Evolutionary conservation across 2,329 filamentous ascomycete species (phyloP), one percentile per base, ranked within the genome.

Genomic region (Fusarium miscanthi): DNA sequence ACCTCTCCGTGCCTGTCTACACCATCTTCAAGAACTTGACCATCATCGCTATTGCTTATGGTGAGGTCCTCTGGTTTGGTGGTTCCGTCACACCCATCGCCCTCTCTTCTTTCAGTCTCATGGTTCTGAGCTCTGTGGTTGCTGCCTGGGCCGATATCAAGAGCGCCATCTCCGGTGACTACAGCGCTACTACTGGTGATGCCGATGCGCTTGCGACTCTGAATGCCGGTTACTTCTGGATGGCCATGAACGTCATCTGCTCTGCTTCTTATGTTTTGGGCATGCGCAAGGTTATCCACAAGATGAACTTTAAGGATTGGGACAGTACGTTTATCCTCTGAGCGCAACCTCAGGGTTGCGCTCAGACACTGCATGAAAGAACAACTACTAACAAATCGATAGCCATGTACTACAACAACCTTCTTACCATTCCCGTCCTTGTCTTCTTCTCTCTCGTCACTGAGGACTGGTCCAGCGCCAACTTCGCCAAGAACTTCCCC

Each of bases 371-470:
- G 16, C 38, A 12, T 4, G 19, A 41, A 30, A 68, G 9, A 49
- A 21, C 40, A 25, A 25, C 62, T 51, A 33, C 81, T 85, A 78
- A 84, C 79, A 21, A 17, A 35, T 56, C 45, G 16, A 37, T 72
- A 98, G 95, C 95, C 80, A 99, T 98, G 96, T 98, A 96, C 86
- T 99, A 99, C 88, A 99, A 99, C 90, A 98, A 99, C 84, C 89
- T 98, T 46, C 90, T 99, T 76, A 97, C 95, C 63, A 97, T 99
- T 73, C 96, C 96, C 33, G 92, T 98, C 77, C 91, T 99, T 54
- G 83, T 98, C 65, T 81, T 94, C 77, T 91, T 91, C 81, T 97
- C 95, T 31, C 85, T 98, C 59, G 78, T 97, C 72, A 86, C 93
- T 74, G 96, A 99, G 82, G 94, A 98, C 84, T 99, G 96, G 96